These are phyloP conservation scores for Microdochium trichocladiopsis DNA, from an alignment of 2,329 filamentous ascomycete genomes.

Conservation along the genomic window DNA sequence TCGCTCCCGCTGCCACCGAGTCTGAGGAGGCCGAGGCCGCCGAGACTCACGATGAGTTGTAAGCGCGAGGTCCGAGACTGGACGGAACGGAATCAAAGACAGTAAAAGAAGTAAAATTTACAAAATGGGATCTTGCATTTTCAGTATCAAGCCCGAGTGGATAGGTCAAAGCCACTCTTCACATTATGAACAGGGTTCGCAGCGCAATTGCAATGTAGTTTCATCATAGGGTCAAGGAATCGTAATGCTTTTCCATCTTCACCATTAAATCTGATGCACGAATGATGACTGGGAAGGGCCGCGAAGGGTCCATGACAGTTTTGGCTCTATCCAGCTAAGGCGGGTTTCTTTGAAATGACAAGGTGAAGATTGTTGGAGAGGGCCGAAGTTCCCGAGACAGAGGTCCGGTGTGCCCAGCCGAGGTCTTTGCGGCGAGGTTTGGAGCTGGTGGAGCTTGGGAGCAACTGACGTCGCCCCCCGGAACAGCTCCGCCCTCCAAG, in stretches of 20 bases:
- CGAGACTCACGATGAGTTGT: constrained; percentile 68
- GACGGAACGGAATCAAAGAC: background rate
- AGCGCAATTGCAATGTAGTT: background rate
- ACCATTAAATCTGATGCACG: too few relatives aligned
- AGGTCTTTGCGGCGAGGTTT: too few relatives aligned
- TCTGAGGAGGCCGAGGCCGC: constrained; percentile 36
- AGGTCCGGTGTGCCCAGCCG: too few relatives aligned
- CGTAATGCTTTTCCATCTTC: background rate
- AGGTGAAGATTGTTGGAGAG: too few relatives aligned
- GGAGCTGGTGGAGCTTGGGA: too few relatives aligned
- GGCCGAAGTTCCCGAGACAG: too few relatives aligned
- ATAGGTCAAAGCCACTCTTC: background rate
- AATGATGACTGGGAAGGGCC: too few relatives aligned
- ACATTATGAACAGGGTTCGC: background rate
- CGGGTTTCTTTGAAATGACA: too few relatives aligned
- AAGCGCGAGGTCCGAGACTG: constrained; percentile 28
- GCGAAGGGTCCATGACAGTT: too few relatives aligned
- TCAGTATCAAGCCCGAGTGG: background rate
- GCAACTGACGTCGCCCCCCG: too few relatives aligned
- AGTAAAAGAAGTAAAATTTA: constrained; percentile 1
- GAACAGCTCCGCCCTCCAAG: too few relatives aligned
- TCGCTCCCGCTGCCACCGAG: constrained; percentile 45
- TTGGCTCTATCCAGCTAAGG: too few relatives aligned
- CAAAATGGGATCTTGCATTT: constrained; percentile 1
- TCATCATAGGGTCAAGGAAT: background rate